Evolutionary conservation across 2,329 filamentous ascomycete genomes (phyloP).

Genomic region (Talaromyces sp.): DNA sequence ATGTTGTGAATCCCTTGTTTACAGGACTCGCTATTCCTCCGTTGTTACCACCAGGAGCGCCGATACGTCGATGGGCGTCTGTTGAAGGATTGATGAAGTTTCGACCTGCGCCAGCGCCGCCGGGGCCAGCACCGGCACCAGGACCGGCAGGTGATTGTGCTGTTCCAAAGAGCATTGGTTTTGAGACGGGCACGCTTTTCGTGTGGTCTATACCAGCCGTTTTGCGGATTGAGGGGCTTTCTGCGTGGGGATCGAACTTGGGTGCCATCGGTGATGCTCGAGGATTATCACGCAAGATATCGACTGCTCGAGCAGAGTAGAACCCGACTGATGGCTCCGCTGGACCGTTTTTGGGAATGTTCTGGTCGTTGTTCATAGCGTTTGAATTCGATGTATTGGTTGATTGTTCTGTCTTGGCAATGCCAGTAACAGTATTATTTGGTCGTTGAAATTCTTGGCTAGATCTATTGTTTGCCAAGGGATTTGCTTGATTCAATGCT

Average conservation of each 20-base stretch:
- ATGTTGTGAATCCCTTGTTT: conserved; percentile 31
- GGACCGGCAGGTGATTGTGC: conserved; percentile 20
- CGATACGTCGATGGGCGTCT: conserved; percentile 33
- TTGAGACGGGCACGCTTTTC: conserved; percentile 66
- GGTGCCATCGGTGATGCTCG: conserved; percentile 44
- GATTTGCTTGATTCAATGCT: neutral
- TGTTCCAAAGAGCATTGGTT: conserved; percentile 32
- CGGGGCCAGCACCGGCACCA: neutral
- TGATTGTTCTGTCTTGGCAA: conserved; percentile 8
- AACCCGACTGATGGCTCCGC: conserved; percentile 53
- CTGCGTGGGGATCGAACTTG: conserved; percentile 66
- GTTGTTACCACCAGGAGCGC: conserved; percentile 24
- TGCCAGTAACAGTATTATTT: neutral
- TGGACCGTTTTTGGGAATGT: neutral
- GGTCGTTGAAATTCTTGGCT: conserved; percentile 13
- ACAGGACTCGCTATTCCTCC: conserved; percentile 28
- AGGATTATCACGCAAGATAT: conserved; percentile 50
- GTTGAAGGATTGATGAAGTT: conserved; percentile 34
- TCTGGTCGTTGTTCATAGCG: conserved; percentile 16
- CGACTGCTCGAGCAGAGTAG: conserved; percentile 65
- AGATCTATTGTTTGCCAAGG: conserved; percentile 2
- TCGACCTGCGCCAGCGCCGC: conserved; percentile 20
- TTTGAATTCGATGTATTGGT: conserved; percentile 20
- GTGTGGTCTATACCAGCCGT: conserved; percentile 82
- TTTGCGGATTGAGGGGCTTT: conserved; percentile 81